Percentiles rank a stretch among this genome's conserved stretches.
Conservation (phyloP, 1,139 yeast species). For the Pichia sp. region DNA sequence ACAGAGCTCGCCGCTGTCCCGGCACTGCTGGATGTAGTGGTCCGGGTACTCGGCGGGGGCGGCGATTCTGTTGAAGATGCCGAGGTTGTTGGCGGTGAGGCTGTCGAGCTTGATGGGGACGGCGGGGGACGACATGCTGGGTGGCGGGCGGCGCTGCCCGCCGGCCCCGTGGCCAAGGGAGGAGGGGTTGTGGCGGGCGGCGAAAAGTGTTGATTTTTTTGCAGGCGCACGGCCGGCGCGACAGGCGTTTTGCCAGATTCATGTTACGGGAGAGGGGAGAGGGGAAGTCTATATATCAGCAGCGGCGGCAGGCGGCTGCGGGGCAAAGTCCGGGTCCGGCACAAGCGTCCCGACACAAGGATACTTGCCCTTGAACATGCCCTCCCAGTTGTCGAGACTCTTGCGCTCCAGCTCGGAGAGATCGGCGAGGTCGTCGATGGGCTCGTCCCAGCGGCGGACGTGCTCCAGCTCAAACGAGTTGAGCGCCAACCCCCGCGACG, state of each 20-base stretch:
- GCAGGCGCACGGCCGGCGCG: no score
- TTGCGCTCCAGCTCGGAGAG: slow-evolving; percentile 59
- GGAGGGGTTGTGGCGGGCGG: no score
- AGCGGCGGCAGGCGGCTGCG: neutral
- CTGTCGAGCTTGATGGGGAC: slow-evolving; percentile 45
- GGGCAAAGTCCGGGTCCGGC: slow-evolving; percentile 20
- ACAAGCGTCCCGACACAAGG: slow-evolving; percentile 60
- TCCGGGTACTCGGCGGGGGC: slow-evolving; percentile 44
- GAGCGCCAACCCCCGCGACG: slow-evolving; percentile 86
- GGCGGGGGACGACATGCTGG: slow-evolving; percentile 1
- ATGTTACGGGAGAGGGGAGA: no score
- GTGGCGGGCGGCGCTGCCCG: neutral
- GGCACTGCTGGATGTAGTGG: slow-evolving; percentile 42
- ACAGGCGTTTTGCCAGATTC: no score
- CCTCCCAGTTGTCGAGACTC: slow-evolving; percentile 80
- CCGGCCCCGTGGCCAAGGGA: neutral
- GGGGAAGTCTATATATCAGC: no score
- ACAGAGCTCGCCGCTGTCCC: slow-evolving; percentile 33
- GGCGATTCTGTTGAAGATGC: slow-evolving; percentile 49
- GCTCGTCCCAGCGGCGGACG: slow-evolving; percentile 57
- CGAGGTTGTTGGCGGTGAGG: slow-evolving; percentile 51
- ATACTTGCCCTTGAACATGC: slow-evolving; percentile 76
- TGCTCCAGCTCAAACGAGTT: slow-evolving; percentile 71
- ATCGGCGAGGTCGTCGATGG: slow-evolving; percentile 67
- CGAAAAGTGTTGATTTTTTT: no score